Evolutionary conservation across 2,329 filamentous ascomycete genomes (phyloP).

Genomic region (Aspergillus sojae): DNA sequence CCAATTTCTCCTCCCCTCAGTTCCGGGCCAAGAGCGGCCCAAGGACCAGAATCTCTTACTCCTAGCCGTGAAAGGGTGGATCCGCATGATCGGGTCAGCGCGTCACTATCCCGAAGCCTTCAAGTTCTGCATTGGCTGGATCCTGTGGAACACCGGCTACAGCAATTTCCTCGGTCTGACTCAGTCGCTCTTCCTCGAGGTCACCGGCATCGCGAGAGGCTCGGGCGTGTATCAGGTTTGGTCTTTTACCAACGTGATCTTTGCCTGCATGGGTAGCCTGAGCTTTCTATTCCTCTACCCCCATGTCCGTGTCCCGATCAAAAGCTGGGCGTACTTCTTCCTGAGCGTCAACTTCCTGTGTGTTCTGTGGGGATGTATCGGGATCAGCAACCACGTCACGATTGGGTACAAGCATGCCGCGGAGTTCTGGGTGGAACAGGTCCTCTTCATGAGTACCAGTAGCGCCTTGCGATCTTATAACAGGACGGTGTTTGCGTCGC

Average conservation of each 20-base stretch:
- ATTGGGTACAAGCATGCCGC: slow-evolving; percentile 18
- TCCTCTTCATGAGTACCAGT: slow-evolving; percentile 17
- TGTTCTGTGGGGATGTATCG: slow-evolving; percentile 18
- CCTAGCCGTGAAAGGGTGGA: slow-evolving; percentile 15
- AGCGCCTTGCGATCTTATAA: slow-evolving; percentile 17
- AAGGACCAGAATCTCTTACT: slow-evolving; percentile 3
- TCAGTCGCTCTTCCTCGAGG: slow-evolving; percentile 20
- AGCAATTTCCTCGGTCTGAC: slow-evolving; percentile 21
- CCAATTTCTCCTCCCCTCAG: neutral
- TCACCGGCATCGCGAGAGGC: slow-evolving; percentile 20
- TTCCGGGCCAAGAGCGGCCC: neutral
- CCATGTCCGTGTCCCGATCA: slow-evolving; percentile 7
- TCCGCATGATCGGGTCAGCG: slow-evolving; percentile 15
- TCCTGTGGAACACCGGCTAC: slow-evolving; percentile 27
- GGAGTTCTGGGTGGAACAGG: slow-evolving; percentile 19
- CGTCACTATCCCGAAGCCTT: slow-evolving; percentile 22
- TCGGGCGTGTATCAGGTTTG: slow-evolving; percentile 22
- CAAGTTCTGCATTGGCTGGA: slow-evolving; percentile 25
- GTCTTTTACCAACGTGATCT: slow-evolving; percentile 23
- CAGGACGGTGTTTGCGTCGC: slow-evolving; percentile 13
- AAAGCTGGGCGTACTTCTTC: slow-evolving; percentile 14
- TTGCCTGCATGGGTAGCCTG: slow-evolving; percentile 20
- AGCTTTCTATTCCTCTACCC: slow-evolving; percentile 22
- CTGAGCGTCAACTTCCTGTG: slow-evolving; percentile 14
- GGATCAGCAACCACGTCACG: slow-evolving; percentile 15